These are phyloP conservation scores for Globisporangium parvum DNA, from an alignment of 352 stramenopile genomes.

Conservation along the genomic window DNA sequence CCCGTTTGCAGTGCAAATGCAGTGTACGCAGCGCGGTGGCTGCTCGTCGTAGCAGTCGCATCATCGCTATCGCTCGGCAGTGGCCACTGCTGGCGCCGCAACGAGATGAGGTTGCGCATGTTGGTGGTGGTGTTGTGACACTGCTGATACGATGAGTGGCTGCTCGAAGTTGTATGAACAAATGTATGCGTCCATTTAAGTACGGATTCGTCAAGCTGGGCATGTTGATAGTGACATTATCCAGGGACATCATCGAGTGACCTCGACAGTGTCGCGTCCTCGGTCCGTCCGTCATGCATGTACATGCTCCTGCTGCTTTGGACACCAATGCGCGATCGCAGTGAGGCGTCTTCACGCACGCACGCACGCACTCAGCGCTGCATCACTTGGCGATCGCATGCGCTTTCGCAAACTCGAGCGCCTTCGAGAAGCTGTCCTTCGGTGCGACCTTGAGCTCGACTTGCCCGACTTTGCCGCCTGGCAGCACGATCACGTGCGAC, in stretches of 20 bases:
- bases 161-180: not conserved
- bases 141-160: conserved; percentile 6
- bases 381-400: conserved; percentile 11
- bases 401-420: conserved; percentile 49
- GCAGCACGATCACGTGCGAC: conserved; percentile 80
- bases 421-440: conserved; percentile 77
- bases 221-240: not conserved
- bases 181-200: not conserved
- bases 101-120: conserved; percentile 58
- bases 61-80: conserved; percentile 15
- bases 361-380: not conserved
- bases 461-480: conserved; percentile 67
- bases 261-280: no score
- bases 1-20: conserved; percentile 28
- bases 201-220: not conserved
- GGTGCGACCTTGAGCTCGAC: conserved; percentile 68
- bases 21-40: not conserved
- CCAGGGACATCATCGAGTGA: not conserved
- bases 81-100: conserved; percentile 40
- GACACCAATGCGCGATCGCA: not conserved
- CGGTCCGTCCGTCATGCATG: not conserved
- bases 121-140: not conserved
- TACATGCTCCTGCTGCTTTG: not conserved
- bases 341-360: not conserved
- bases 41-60: not conserved